Evolutionary conservation across 2,329 filamentous ascomycete species (phyloP), one percentile per base, ranked within the genome.

Genomic region (Niveomyces coronatus): DNA sequence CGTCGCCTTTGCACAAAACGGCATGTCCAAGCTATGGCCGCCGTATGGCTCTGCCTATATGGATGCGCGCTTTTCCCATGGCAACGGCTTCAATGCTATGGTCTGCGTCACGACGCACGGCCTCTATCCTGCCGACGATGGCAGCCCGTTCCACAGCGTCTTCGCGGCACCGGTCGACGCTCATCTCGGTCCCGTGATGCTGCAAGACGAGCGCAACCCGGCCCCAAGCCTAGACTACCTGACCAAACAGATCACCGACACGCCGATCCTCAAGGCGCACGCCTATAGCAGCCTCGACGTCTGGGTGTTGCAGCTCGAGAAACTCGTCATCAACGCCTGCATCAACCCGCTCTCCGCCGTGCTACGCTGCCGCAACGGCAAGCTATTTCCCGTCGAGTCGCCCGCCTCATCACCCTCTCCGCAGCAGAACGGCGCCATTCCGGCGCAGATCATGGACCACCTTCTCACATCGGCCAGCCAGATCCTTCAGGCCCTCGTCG

Each of bases 271-370:
- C 3, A 53, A 57, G 10, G 66, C 62, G 0, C 58, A 49, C 8
- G 42, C 49, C 16, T 62, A 71, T 4, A 45, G 60, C 2, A 52
- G 57, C 9, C 44, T 58, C 3, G 64, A 73, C 31, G 54, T 78
- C 13, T 71, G 69, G 65, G 45, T 67, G 9, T 50, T 70, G n/a
- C 88, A 94, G 61, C 71, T 95, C 3, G 85, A 94, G 52, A 95
- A 94, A 56, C 67, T 95, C 1, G 82, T 83, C 1, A 67, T 88
- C 36, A 94, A 94, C 53, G 70, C 76, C 24, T 65, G 88, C 22
- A 76, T 95, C 50, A 93, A 94, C 53, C 85, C 89, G 0, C 62
- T 95, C n/a, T 91, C 85, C 0, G 82, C 80, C 1, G 61, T 95
- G 9, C 66, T 91, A 39, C 71, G 82, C 38, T 81, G 79, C 53